Evolutionary conservation across 139 green algal genomes (phyloP).

Genomic region (Chlorella sp.): DNA sequence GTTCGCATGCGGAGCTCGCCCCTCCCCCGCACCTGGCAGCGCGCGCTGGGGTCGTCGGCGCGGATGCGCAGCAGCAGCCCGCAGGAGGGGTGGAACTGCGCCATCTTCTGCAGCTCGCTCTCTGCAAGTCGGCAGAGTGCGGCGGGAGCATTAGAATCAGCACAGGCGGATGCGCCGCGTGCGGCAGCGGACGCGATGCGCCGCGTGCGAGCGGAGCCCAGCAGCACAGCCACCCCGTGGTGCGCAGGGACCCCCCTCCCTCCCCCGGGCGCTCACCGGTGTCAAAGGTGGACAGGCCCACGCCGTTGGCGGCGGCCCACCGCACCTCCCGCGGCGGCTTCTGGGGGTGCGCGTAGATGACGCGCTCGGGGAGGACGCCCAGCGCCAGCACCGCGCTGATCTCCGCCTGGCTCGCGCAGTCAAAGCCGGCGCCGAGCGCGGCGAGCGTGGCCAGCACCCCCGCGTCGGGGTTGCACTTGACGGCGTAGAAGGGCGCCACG

Average conservation of each 20-base stretch:
- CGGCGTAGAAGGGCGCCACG: constrained; percentile 88
- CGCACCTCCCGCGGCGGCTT: constrained; percentile 88
- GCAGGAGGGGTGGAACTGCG: constrained; percentile 61
- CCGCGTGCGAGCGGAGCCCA: too few relatives aligned
- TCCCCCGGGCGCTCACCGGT: too few relatives aligned
- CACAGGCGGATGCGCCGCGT: too few relatives aligned
- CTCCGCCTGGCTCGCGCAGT: constrained; percentile 92
- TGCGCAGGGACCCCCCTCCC: too few relatives aligned
- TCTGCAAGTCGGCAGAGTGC: too few relatives aligned
- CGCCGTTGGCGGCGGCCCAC: constrained; percentile 41
- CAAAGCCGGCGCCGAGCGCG: constrained; percentile 90
- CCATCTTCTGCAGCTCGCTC: constrained; percentile 53
- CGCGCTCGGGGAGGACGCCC: constrained; percentile 74
- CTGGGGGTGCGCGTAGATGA: constrained; percentile 96
- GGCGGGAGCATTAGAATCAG: too few relatives aligned
- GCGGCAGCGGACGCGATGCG: too few relatives aligned
- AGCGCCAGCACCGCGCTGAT: constrained; percentile 77
- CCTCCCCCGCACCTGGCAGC: constrained; percentile 58
- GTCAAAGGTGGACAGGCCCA: constrained; percentile 93
- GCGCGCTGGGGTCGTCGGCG: constrained; percentile 70
- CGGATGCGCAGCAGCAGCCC: constrained; percentile 89
- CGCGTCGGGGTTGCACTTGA: constrained; percentile 95
- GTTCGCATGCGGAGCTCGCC: too few relatives aligned
- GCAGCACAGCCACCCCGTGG: too few relatives aligned
- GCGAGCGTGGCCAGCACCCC: constrained; percentile 83